Percentiles rank a stretch among this genome's conserved stretches.
Evolutionary conservation across 2,329 filamentous ascomycete species (phyloP).

Genomic region (Orbilia brochopaga): DNA sequence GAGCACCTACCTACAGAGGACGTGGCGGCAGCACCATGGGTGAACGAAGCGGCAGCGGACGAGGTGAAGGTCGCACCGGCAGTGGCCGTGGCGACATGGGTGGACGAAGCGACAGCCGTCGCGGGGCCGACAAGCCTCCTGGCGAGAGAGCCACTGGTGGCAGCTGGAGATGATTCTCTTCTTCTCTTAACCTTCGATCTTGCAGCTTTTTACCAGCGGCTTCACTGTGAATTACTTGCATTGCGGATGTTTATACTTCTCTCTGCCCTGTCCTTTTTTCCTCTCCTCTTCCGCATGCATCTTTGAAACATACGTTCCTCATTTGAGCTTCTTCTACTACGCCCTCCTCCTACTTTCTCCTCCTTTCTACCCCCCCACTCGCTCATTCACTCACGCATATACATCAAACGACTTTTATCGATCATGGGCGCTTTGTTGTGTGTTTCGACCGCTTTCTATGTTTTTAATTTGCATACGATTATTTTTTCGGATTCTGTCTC

Average conservation of each 20-base stretch:
- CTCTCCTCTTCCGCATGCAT: not conserved
- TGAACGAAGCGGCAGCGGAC: slow-evolving; percentile 37
- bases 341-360: not conserved
- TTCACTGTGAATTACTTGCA: not conserved
- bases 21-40: slow-evolving; percentile 36
- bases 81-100: slow-evolving; percentile 31
- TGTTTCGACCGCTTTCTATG: slow-evolving; percentile 24
- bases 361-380: not conserved
- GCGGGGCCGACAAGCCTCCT: slow-evolving; percentile 39
- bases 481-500: slow-evolving; percentile 24
- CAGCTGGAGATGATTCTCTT: slow-evolving; percentile 40
- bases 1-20: slow-evolving; percentile 34
- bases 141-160: slow-evolving; percentile 36
- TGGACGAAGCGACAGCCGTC: slow-evolving; percentile 39
- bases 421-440: slow-evolving; percentile 19
- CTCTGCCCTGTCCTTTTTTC: not conserved
- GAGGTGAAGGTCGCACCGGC: slow-evolving; percentile 29
- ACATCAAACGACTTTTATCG: slow-evolving; percentile 17
- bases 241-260: not conserved
- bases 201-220: slow-evolving; percentile 2
- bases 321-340: not conserved
- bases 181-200: slow-evolving; percentile 6
- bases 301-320: not conserved
- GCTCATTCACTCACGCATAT: not conserved
- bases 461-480: slow-evolving; percentile 41